Conservation (phyloP, 108 stramenopile genomes). For the Parietichytrium sp. region DNA sequence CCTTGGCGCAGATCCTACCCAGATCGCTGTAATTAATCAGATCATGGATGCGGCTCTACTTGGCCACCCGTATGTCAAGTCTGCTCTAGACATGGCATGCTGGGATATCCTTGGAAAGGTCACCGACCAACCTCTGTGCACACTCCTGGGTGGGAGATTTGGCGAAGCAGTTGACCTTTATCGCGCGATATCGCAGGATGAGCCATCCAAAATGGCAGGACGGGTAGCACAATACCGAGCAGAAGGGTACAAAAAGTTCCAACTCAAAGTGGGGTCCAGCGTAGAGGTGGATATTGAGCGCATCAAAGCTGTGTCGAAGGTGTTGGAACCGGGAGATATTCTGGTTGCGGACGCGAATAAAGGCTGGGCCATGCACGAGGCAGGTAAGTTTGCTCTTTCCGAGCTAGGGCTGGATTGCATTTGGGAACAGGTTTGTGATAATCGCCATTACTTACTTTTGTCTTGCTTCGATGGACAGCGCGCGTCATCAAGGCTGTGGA, state of each 20-base stretch:
- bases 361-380: conserved; percentile 38
- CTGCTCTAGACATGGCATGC: conserved; percentile 40
- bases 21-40: background rate
- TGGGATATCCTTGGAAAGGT: conserved; percentile 45
- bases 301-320: background rate
- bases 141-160: conserved; percentile 39
- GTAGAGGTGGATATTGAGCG: conserved; percentile 2
- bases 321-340: background rate
- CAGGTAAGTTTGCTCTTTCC: too few species aligned
- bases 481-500: conserved; percentile 7
- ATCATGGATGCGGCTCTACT: conserved; percentile 35
- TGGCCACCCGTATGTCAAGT: conserved; percentile 42
- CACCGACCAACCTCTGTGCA: conserved; percentile 29
- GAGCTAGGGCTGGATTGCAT: too few species aligned
- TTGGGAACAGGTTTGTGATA: too few species aligned
- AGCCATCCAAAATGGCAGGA: conserved; percentile 36
- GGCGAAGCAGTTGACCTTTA: background rate
- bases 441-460: too few species aligned
- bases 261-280: conserved; percentile 34
- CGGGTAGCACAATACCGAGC: conserved; percentile 30
- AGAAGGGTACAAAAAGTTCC: conserved; percentile 31
- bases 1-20: conserved; percentile 36
- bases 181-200: conserved; percentile 41
- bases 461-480: too few species aligned
- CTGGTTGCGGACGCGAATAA: conserved; percentile 38